Evolutionary conservation across 345 rosid species (phyloP), one percentile per base, ranked within the genome.

Genomic region (Crucihimalaya himalaica): DNA sequence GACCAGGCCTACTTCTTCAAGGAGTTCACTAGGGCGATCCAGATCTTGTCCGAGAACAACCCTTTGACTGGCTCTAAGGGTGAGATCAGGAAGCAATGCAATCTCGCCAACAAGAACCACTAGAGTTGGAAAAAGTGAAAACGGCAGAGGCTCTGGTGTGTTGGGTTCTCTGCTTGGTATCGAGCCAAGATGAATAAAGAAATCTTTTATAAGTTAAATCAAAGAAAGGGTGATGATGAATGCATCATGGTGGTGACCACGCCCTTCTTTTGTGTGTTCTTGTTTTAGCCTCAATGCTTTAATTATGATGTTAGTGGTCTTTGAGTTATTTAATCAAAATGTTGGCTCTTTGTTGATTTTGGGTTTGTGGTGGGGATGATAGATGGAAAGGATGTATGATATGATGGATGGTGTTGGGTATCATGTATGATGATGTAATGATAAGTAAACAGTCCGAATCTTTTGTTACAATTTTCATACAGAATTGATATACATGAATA

Each of bases 31-130:
- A 94, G 86, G 75, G 98, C 98, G 25, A 85, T 94, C 62, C 82
- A 93, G 60, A 68, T 83, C 32, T 88, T 94, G 43, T 89, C 98
- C 4, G 97, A 94, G 86, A 94, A 91, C 85, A 94, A 91, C 74
- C 98, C 97, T 35, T 88, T 94, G 63, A 91, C 98, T 4, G 97
- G 96, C 3, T 71, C 80, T 23, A 77, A 91, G 77, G 98, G 98
- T 81, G 98, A 94, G 94, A 82, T 94, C 81, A 84, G 97, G 81
- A 89, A 87, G 82, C 88, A 88, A 34, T 94, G 98, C 79, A 94
- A 83, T 48, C 80, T 89, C 54, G 87, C 94, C 46, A 94, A 91
- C 89, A 94, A 87, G 92, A 86, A 19, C 74, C 95, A 89, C 63
- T 88, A 83, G 78, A 77, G 78, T 28, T 63, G 66, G 20, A 13